A percentile compares a stretch with the other conserved stretches of the same genome.
phyloP scores from a whole-genome alignment of 257 asterid species.

The Lavandula angustifolia region DNA sequence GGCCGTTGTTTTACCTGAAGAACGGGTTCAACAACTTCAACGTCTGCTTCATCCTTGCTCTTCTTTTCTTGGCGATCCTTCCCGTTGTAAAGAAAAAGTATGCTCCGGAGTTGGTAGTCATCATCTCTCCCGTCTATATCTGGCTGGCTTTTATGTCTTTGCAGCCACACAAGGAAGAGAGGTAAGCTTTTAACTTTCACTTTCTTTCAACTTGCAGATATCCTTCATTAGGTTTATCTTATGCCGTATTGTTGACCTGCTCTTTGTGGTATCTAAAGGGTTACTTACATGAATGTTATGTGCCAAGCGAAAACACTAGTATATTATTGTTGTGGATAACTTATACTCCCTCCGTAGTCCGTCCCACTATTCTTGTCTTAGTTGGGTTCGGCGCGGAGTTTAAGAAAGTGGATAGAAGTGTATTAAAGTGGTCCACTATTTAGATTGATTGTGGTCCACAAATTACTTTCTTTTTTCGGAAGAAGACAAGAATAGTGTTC shows the following conservation, averaged over 20 bases:
- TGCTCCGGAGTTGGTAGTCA: constrained; percentile 70
- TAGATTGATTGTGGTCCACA: too few species aligned
- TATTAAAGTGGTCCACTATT: too few species aligned
- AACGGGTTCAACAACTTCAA: constrained; percentile 95
- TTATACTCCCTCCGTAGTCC: too few species aligned
- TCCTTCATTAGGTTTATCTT: constrained; percentile 16
- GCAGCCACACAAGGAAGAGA: constrained; percentile 99
- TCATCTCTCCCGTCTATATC: constrained; percentile 82
- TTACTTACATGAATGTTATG: constrained; percentile 5
- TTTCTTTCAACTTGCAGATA: background rate
- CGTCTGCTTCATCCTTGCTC: constrained; percentile 84
- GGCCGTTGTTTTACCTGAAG: constrained; percentile 75
- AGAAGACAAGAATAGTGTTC: too few species aligned
- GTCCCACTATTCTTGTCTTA: too few species aligned
- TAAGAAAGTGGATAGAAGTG: too few species aligned
- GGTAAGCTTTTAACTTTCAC: constrained; percentile 46
- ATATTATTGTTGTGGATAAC: constrained; percentile 13
- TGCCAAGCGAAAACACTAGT: constrained; percentile 4
- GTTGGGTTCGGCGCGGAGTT: too few species aligned
- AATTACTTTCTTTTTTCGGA: too few species aligned
- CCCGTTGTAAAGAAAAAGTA: constrained; percentile 83
- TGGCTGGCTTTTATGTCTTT: constrained; percentile 98
- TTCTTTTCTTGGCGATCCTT: constrained; percentile 68
- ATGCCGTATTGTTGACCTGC: constrained; percentile 8
- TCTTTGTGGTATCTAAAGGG: constrained; percentile 17